Base-by-base conservation (phyloP, 768 basidiomycete species). In the Hysterangium stoloniferum region DNA sequence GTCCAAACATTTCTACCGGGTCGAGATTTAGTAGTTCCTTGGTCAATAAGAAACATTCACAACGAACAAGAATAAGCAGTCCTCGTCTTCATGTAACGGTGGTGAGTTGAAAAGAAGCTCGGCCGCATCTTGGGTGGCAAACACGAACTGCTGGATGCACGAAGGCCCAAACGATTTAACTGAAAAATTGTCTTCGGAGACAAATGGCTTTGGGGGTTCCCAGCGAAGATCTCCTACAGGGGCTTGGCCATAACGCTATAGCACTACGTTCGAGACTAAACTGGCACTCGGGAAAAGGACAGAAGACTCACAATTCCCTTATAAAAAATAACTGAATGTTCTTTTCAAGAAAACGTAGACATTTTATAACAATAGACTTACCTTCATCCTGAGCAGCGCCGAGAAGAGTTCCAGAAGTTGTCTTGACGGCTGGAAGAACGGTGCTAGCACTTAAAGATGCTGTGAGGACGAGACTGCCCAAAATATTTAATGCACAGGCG, bases 71-170 rank as follows among this genome's bases (percentile, higher is more conserved):
- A 48, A 48, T 8, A 48, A 33, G 17, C 46, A 48, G 28, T 48
- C 46, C 28, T 48, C 46, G 46, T 33, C 36, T 20, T 48, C 31
- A 15, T 28, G 46, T 17, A 29, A 33, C n/a, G 46, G 46, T 7
- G 46, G 46, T 17, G 28, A 34, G 46, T 48, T 48, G 22, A 48
- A 48, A 8, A 48, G 24, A 15, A 32, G 4, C 20, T 48, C 46
- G 28, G n/a, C 36, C 4, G 19, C 7, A 11, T 32, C n/a, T 33
- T 20, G 20, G 4, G 46, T 48, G 8, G 46, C 46, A 36, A 48
- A 48, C 15, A 13, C 20, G 22, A 48, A 48, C 36, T 48, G 46
- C 17, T 48, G 46, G n/a, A 48, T 48, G 20, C 46, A 48, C 3
- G 46, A 48, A 8, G 46, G 46, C 2, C 46, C 28, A 35, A 48